Evolutionary conservation across 2,329 filamentous ascomycete genomes (phyloP).

Genomic region (Phaeosphaeriaceae sp.): DNA sequence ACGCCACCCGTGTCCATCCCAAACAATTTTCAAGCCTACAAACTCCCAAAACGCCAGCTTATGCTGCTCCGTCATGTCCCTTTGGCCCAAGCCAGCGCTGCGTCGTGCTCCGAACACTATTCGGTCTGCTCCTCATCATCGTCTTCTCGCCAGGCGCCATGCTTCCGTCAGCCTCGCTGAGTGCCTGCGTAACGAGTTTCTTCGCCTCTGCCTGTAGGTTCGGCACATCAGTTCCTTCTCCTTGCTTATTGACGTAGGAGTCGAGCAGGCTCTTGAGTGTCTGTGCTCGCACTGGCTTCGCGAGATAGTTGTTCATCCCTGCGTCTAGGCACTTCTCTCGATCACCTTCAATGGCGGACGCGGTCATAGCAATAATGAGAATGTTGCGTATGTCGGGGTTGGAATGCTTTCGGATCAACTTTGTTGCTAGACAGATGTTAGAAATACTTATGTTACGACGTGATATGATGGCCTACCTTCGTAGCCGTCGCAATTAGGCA

Average conservation of each 20-base stretch:
- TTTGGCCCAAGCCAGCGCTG: conserved; percentile 16
- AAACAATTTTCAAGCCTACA: neutral
- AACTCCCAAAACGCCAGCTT: neutral
- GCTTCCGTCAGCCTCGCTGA: conserved; percentile 23
- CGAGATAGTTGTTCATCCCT: conserved; percentile 97
- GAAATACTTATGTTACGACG: neutral
- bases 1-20: neutral
- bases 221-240: conserved; percentile 43
- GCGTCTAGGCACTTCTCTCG: conserved; percentile 93
- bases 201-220: conserved; percentile 56
- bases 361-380: conserved; percentile 97
- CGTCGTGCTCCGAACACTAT: conserved; percentile 22
- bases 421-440: conserved; percentile 66
- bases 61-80: conserved; percentile 9
- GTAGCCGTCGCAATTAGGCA: conserved; percentile 92
- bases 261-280: conserved; percentile 85
- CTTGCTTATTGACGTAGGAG: conserved; percentile 64
- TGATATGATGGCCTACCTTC: conserved; percentile 54
- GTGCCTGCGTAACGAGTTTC: conserved; percentile 48
- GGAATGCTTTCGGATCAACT: conserved; percentile 77
- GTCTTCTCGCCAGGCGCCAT: conserved; percentile 6
- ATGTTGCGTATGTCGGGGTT: conserved; percentile 80
- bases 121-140: conserved; percentile 14
- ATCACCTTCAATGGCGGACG: conserved; percentile 91
- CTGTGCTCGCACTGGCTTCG: conserved; percentile 90